Base-by-base conservation (phyloP, 225 moss, liverwort and hornwort genomes). In the Pseudisothecium myosuroides region DNA sequence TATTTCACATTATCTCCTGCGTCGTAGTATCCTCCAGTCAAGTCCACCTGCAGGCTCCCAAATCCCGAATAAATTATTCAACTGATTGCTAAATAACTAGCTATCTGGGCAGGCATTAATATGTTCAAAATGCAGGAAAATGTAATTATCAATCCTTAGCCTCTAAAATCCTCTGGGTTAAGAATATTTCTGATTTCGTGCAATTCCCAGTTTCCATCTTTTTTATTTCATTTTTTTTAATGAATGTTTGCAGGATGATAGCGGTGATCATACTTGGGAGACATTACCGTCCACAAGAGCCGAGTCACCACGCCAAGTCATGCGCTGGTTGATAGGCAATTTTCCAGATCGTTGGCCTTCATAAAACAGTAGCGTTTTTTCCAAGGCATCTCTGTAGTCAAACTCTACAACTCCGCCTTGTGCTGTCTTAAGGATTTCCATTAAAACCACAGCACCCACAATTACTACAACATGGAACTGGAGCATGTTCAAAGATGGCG, bases 1-100 rank as follows among this genome's bases (percentile, higher is more conserved):
- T 97, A 99, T 82, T 99, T 99, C 82, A 99, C 96, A 81, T 99
- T 99, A 87, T 99, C 98, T 18, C 98, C 98, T 11, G 98, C 98
- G 76, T 99, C 98, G 43, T 96, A 99, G 76, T 99, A 99, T 22
- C 99, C 99, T 76, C 99, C 99, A 28, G 83, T 90, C 89, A 99
- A 92, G 91, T 99, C 97, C 73, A 98, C 94, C 98, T 98, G 93
- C 89, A 72, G 28, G 66, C 43, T 37, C 52, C 28, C 9, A 45
- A 62, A 63, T 62, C 39, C 86, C 45, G 45, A 39, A 39, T 5
- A 31, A 12, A 63, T 18, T 56, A 26, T 43, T 43, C 76, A 49
- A 27, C 62, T 20, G 60, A 85, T 29, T 67, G 47, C 61, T 18
- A 5, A 36, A 12, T 43, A 32, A 15, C 24, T 26, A 84, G 24